Evolutionary conservation across 805 yeast species (phyloP).

Genomic region (Candida hungchunana): DNA sequence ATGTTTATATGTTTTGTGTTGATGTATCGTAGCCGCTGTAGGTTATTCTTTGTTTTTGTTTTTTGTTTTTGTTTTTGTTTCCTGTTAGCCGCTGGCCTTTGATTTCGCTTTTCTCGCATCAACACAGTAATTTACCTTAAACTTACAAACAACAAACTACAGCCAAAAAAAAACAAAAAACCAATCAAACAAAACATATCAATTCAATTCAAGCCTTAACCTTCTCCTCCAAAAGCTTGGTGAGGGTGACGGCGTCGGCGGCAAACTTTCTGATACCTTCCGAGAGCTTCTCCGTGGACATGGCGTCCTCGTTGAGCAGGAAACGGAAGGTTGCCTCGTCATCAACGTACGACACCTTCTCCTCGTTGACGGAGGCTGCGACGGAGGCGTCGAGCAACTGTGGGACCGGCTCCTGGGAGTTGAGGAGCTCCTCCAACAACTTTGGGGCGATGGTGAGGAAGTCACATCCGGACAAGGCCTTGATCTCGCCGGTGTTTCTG

Average conservation of each 20-base stretch:
- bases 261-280: slow-evolving; percentile 98
- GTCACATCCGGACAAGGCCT: slow-evolving; percentile 96
- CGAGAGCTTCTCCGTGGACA: slow-evolving; percentile 96
- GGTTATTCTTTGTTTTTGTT: too few species aligned
- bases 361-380: slow-evolving; percentile 52
- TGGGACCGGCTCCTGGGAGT: slow-evolving; percentile 78
- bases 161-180: too few species aligned
- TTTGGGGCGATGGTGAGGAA: slow-evolving; percentile 93
- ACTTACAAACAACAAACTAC: too few species aligned
- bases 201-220: slow-evolving; percentile 40
- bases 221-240: slow-evolving; percentile 58
- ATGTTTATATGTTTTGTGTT: too few species aligned
- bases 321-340: slow-evolving; percentile 90
- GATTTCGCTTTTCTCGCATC: too few species aligned
- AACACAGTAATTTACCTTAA: too few species aligned
- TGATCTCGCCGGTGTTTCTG: slow-evolving; percentile 95
- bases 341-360: slow-evolving; percentile 76
- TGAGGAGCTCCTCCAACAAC: slow-evolving; percentile 81
- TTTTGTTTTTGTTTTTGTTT: too few species aligned
- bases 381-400: slow-evolving; percentile 65
- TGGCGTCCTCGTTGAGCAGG: slow-evolving; percentile 89
- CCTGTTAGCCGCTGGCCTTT: too few species aligned
- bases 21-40: too few species aligned
- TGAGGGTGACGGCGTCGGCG: slow-evolving; percentile 82
- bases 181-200: too few species aligned